Conservation (phyloP, 345 rosid genomes). For the Linum lewisii region DNA sequence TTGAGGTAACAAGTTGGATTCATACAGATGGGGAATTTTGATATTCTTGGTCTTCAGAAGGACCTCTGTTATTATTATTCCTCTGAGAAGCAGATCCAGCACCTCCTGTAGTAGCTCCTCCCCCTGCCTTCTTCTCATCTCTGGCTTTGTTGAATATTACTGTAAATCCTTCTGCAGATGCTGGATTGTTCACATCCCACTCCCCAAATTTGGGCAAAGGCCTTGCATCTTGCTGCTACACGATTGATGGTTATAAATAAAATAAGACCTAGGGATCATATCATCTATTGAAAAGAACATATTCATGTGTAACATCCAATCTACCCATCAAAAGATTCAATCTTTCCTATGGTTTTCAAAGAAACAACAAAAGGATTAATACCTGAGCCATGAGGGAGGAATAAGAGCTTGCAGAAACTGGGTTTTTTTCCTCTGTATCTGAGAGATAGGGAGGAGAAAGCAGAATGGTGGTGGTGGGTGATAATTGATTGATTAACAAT, state of each 20-base stretch:
- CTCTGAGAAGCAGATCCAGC: conserved; percentile 13
- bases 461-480: background rate
- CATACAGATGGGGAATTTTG: conserved; percentile 13
- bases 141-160: conserved; percentile 65
- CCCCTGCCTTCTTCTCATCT: conserved; percentile 45
- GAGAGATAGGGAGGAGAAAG: background rate
- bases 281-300: too few relatives aligned
- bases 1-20: background rate
- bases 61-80: conserved; percentile 5
- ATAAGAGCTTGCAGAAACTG: background rate
- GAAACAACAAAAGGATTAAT: too few relatives aligned
- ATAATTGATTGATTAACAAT: too few relatives aligned
- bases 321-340: background rate
- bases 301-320: background rate
- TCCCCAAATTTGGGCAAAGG: conserved; percentile 67
- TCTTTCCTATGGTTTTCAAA: background rate
- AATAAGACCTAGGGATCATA: too few relatives aligned
- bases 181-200: conserved; percentile 72
- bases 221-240: conserved; percentile 42
- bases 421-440: background rate
- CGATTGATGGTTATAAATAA: too few relatives aligned
- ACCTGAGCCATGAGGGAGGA: background rate
- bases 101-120: conserved; percentile 22
- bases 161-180: conserved; percentile 66
- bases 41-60: conserved; percentile 2